These are phyloP conservation scores for Parachlorella kessleri DNA, from an alignment of 139 green algal genomes.

Conservation along the genomic window DNA sequence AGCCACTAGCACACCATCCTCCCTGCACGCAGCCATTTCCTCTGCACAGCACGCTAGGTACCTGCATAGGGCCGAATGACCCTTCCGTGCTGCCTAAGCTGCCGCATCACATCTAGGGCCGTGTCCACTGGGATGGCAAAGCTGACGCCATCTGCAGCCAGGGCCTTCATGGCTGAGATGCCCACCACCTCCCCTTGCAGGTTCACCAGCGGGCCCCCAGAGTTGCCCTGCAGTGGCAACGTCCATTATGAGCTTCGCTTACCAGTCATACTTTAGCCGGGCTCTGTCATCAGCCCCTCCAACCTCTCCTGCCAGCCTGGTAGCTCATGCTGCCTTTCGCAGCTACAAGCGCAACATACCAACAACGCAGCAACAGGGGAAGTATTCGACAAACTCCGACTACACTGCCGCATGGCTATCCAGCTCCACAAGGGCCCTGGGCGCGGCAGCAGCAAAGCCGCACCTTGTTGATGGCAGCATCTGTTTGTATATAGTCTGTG, in stretches of 20 bases:
- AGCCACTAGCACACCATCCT: no score
- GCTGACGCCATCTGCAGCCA: conserved; percentile 69
- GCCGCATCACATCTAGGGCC: conserved; percentile 51
- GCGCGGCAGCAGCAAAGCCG: not conserved
- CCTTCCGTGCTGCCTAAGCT: conserved; percentile 57
- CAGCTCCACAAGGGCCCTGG: not conserved
- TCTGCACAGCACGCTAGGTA: no score
- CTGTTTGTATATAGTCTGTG: conserved; percentile 81
- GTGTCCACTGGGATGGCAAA: conserved; percentile 85
- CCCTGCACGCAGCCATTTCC: no score
- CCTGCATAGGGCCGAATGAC: conserved; percentile 63
- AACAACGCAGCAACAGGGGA: no score
- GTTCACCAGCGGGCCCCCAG: conserved; percentile 74
- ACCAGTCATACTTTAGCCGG: no score
- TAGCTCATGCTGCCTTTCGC: no score
- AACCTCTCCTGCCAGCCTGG: no score
- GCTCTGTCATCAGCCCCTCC: no score
- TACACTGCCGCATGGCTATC: not conserved
- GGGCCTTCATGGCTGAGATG: conserved; percentile 71
- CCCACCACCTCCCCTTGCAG: conserved; percentile 71
- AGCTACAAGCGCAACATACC: no score
- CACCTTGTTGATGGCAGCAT: conserved; percentile 59
- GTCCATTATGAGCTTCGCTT: no score
- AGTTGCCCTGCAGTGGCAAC: conserved; percentile 54
- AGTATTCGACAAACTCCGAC: not conserved